Percentiles rank a stretch among this genome's conserved stretches.
These are phyloP conservation scores for Ganoderma boninense DNA, from an alignment of 1,284 basidiomycete species.

Conservation along the genomic window DNA sequence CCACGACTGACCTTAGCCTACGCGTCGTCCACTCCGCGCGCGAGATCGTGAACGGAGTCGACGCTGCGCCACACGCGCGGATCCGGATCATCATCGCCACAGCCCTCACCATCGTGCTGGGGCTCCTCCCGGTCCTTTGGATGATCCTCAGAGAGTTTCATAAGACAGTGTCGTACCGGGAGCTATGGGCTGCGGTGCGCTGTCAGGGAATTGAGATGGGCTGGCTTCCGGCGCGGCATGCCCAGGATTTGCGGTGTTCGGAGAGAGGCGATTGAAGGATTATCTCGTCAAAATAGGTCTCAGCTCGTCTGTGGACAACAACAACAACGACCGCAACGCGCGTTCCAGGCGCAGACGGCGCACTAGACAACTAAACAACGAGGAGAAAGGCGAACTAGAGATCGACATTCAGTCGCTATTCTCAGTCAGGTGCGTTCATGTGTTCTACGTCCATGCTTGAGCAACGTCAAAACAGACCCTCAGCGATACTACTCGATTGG, in stretches of 20 bases:
- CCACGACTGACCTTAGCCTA: conserved; percentile 32
- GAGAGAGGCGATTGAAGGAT: conserved; percentile 74
- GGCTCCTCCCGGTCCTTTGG: conserved; percentile 69
- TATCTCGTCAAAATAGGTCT: conserved; percentile 70
- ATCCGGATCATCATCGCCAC: conserved; percentile 74
- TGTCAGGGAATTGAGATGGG: conserved; percentile 79
- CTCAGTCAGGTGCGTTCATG: conserved; percentile 66
- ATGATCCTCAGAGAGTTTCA: conserved; percentile 74
- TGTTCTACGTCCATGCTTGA: background rate
- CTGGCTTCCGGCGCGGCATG: conserved; percentile 68
- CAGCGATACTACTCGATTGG: conserved; percentile 75
- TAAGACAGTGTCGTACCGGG: conserved; percentile 59
- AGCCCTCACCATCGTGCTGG: conserved; percentile 64
- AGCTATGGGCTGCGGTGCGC: conserved; percentile 66
- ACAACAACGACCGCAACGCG: conserved; percentile 28
- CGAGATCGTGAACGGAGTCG: conserved; percentile 46
- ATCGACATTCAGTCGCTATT: conserved; percentile 78
- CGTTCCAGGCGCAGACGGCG: conserved; percentile 42
- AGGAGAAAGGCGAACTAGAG: conserved; percentile 57
- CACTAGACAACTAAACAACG: conserved; percentile 45
- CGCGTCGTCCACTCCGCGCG: conserved; percentile 17
- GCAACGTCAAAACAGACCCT: background rate
- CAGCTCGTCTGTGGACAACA: conserved; percentile 59
- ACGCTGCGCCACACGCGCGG: conserved; percentile 57
- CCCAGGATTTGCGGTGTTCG: conserved; percentile 75